A percentile compares a stretch with the other conserved stretches of the same genome.
Evolutionary conservation across 768 basidiomycete genomes (phyloP).

Genomic region (Favolaschia claudopus): DNA sequence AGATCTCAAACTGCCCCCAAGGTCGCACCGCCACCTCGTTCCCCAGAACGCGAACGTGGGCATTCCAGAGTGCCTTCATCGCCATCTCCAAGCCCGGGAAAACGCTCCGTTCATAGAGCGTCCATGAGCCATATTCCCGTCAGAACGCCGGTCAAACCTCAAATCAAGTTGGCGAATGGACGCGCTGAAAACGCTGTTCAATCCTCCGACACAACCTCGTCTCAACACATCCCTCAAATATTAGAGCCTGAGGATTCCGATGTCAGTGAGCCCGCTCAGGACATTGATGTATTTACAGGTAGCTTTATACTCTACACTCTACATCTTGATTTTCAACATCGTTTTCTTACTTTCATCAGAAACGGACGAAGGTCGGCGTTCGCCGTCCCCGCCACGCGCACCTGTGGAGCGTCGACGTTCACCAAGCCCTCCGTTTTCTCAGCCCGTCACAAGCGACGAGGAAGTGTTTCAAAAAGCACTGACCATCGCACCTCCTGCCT

Average conservation of each 20-base stretch:
- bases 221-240: background rate
- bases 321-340: background rate
- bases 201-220: background rate
- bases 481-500: constrained; percentile 24
- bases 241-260: background rate
- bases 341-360: constrained; percentile 6
- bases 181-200: background rate
- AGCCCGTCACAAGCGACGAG: constrained; percentile 8
- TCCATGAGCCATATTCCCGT: constrained; percentile 56
- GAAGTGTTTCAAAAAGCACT: constrained; percentile 18
- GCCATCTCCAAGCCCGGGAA: constrained; percentile 35
- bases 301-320: background rate
- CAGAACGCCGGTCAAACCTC: constrained; percentile 44
- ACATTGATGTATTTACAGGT: constrained; percentile 9
- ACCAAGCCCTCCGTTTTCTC: constrained; percentile 26
- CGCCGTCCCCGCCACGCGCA: constrained; percentile 21
- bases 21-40: constrained; percentile 3
- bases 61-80: constrained; percentile 29
- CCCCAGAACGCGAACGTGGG: constrained; percentile 25
- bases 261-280: background rate
- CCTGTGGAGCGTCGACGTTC: constrained; percentile 28
- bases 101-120: constrained; percentile 33
- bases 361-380: constrained; percentile 7
- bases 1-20: background rate
- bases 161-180: constrained; percentile 13